Base-by-base conservation (phyloP, 2,329 filamentous ascomycete species). In the Podosphaera fusca region DNA sequence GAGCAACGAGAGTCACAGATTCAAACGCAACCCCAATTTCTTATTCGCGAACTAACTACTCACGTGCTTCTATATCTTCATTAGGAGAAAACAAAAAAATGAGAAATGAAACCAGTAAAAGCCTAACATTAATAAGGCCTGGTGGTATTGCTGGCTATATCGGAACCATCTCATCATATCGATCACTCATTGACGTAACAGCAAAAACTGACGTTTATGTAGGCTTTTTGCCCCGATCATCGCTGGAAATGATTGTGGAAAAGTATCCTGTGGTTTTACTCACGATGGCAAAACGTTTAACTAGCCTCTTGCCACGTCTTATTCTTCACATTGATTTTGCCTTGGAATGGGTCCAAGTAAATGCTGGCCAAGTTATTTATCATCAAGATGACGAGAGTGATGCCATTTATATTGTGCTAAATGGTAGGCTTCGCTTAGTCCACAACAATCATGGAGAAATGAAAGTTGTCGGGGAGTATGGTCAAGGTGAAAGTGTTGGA, bases 171-270 rank as follows among this genome's bases (percentile, higher is more conserved):
- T 95, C 92, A 2, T 95, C 89, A 0, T 95, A 95, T 67, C 77
- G 92, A 33, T 98, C 92, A 0, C 95, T 96, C 67, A 92, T 95
- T 29, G 90, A 96, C 66, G 89, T 98, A 1, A 85, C 90, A 42
- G 94, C 92, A 2, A 96, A 96, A 71, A 98, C 94, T 0, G 92
- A 98, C 69, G 92, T 96, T 1, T 96, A 95, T 65, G 92, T 98
- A 12, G 92, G 92, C 0, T 98, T 98, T 62, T 72, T 98, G 10
- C 92, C 92, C 0, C 78, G 88, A 35, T 77, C 81, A 0, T 85
- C 88, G 0, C 75, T 98, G 34, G 92, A 98, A 67, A 79, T 88
- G 61, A 92, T 98, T 52, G 87, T 94, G 1, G 92, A 98, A 62
- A 82, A 81, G 62, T 92, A 95, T 66, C 92, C 92, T 0, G 86